Conservation (phyloP, 495 filamentous ascomycete genomes). For the Penicillium taxi region DNA sequence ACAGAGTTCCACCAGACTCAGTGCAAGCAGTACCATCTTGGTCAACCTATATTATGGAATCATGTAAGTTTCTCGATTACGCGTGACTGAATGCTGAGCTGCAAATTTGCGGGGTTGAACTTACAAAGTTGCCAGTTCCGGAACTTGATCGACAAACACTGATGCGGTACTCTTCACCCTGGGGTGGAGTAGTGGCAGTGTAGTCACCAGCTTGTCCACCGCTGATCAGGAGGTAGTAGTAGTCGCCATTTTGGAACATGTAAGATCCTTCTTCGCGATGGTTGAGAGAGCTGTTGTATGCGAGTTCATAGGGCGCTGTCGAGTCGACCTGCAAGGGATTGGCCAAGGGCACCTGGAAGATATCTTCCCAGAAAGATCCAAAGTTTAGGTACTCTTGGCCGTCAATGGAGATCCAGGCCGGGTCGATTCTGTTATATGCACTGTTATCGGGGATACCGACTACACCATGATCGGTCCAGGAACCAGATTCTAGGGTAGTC, state of each 20-base stretch:
- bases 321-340: conserved; percentile 32
- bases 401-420: conserved; percentile 47
- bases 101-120: too few species aligned
- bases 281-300: conserved; percentile 45
- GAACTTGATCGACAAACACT: conserved; percentile 50
- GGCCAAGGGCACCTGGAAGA: conserved; percentile 54
- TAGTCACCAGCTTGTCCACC: conserved; percentile 55
- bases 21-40: conserved; percentile 47
- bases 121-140: conserved; percentile 48
- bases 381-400: conserved; percentile 52
- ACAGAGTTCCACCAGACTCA: conserved; percentile 52
- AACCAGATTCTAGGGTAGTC: conserved; percentile 48
- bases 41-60: conserved; percentile 41
- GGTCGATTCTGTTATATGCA: conserved; percentile 64
- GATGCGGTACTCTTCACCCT: conserved; percentile 60
- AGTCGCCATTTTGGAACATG: conserved; percentile 46
- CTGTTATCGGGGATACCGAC: conserved; percentile 45
- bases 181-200: conserved; percentile 37
- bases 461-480: conserved; percentile 47
- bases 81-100: too few species aligned
- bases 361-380: conserved; percentile 62
- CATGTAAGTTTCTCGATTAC: not conserved
- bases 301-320: conserved; percentile 40
- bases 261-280: conserved; percentile 53
- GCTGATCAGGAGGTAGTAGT: conserved; percentile 62